phyloP scores from a whole-genome alignment of 257 asterid species.

The Cynanchum wilfordii region DNA sequence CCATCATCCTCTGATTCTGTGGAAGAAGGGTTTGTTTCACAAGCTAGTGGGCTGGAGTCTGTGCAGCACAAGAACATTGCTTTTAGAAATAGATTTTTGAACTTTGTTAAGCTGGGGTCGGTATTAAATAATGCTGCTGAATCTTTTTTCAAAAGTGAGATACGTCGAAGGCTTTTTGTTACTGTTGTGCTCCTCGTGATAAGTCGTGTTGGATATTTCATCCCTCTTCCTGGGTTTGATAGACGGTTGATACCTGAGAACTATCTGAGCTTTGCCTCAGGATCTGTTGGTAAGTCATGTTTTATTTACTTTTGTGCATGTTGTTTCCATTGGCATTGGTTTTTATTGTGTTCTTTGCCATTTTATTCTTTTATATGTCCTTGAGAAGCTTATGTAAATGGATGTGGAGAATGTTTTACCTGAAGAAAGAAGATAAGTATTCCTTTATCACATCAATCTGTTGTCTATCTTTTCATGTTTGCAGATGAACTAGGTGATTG shows the following conservation, averaged over 20 bases:
- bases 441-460: background rate
- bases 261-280: slow-evolving; percentile 81
- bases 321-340: background rate
- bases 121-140: slow-evolving; percentile 68
- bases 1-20: slow-evolving; percentile 25
- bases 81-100: slow-evolving; percentile 70
- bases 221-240: slow-evolving; percentile 94
- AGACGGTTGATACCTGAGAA: slow-evolving; percentile 87
- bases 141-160: slow-evolving; percentile 95
- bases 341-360: background rate
- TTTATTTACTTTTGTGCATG: background rate
- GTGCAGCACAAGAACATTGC: slow-evolving; percentile 34
- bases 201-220: slow-evolving; percentile 87
- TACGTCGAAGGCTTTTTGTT: slow-evolving; percentile 84
- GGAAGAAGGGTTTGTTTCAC: slow-evolving; percentile 20
- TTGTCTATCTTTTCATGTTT: slow-evolving; percentile 9
- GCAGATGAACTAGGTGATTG: slow-evolving; percentile 91
- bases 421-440: background rate
- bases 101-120: slow-evolving; percentile 61
- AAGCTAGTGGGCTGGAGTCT: slow-evolving; percentile 16
- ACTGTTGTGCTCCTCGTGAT: slow-evolving; percentile 66
- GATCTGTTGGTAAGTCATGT: slow-evolving; percentile 65
- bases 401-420: background rate
- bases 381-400: background rate
- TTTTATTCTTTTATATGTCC: background rate